These are phyloP conservation scores for Pyrus hybrid DNA, from an alignment of 331 rosid species.

Conservation along the genomic window DNA sequence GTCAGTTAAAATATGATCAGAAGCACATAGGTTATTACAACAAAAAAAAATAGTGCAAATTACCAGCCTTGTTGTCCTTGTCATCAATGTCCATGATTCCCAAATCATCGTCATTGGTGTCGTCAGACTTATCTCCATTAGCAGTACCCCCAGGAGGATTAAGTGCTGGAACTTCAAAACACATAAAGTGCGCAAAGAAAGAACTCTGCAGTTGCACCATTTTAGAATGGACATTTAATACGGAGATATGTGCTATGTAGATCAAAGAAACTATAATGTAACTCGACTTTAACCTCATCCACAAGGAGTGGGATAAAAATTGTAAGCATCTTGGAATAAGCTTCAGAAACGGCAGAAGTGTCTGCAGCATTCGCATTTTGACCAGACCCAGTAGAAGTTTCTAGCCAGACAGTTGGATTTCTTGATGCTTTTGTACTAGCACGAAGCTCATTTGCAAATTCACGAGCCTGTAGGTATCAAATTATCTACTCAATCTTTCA, in stretches of 20 bases:
- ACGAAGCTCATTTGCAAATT: slow-evolving; percentile 94
- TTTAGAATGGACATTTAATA: slow-evolving; percentile 1
- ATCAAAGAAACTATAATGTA: background rate
- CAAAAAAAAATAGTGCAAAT: background rate
- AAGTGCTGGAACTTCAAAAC: slow-evolving; percentile 78
- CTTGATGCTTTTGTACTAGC: slow-evolving; percentile 61
- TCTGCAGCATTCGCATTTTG: slow-evolving; percentile 69
- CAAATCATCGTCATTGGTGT: slow-evolving; percentile 58
- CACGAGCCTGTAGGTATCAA: slow-evolving; percentile 67
- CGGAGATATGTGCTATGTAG: background rate
- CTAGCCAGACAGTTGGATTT: slow-evolving; percentile 69
- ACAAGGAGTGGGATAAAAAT: slow-evolving; percentile 93
- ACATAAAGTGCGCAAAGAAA: slow-evolving; percentile 85
- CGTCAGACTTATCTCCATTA: slow-evolving; percentile 44
- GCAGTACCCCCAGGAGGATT: slow-evolving; percentile 88
- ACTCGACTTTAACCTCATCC: slow-evolving; percentile 67
- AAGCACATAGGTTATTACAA: background rate
- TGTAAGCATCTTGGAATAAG: slow-evolving; percentile 81
- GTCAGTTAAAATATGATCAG: background rate
- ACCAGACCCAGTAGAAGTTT: slow-evolving; percentile 55
- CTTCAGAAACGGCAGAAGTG: slow-evolving; percentile 71
- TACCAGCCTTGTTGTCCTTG: slow-evolving; percentile 48
- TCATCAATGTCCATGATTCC: slow-evolving; percentile 84
- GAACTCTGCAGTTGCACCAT: slow-evolving; percentile 61
- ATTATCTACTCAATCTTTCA: slow-evolving; percentile 7